Percentiles rank a stretch among this genome's conserved stretches.
Evolutionary conservation across 2,329 filamentous ascomycete species (phyloP).

Genomic region (Dothistroma septosporum): DNA sequence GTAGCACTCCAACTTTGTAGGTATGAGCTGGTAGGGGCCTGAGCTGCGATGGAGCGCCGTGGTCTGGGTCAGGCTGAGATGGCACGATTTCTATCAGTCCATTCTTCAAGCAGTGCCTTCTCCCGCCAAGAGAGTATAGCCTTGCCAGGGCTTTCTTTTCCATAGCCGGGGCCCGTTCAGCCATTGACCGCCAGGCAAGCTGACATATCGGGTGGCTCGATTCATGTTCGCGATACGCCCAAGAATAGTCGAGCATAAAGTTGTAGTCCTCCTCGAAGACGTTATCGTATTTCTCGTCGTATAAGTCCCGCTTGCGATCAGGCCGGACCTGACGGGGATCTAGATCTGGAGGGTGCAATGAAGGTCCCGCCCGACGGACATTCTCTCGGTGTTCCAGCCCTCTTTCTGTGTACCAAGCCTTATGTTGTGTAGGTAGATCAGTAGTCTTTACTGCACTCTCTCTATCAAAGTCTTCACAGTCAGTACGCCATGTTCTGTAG

Average conservation of each 20-base stretch:
- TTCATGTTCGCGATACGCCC: too few species aligned
- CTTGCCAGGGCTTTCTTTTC: too few species aligned
- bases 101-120: too few species aligned
- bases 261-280: neutral
- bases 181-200: too few species aligned
- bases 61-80: neutral
- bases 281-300: neutral
- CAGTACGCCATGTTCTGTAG: neutral
- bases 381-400: neutral
- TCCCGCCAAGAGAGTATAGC: too few species aligned
- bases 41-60: neutral
- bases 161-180: too few species aligned
- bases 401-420: neutral
- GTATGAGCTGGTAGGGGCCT: neutral
- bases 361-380: neutral
- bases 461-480: neutral
- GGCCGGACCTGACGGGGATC: neutral
- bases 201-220: too few species aligned
- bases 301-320: neutral
- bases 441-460: neutral
- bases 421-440: neutral
- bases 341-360: neutral
- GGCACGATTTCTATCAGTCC: too few species aligned
- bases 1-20: neutral
- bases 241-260: too few species aligned